Evolutionary conservation across 768 basidiomycete genomes (phyloP).

Genomic region (Tulasnella sp.): DNA sequence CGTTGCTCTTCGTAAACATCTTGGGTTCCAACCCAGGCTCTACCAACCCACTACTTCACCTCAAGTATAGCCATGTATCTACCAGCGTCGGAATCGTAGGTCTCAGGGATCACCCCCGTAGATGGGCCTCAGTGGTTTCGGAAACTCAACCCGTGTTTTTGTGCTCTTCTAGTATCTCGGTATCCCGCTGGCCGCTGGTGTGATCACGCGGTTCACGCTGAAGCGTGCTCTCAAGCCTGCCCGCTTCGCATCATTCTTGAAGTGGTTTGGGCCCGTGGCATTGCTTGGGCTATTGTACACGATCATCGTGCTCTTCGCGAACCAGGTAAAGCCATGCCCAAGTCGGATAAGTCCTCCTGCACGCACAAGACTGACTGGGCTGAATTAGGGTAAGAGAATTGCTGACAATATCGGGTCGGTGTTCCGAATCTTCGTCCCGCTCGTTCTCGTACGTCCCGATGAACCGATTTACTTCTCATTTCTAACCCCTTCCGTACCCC

Average conservation of each 20-base stretch:
- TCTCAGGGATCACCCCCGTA: conserved; percentile 33
- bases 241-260: conserved; percentile 66
- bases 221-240: conserved; percentile 51
- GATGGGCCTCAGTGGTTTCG: background rate
- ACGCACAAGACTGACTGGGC: too few relatives aligned
- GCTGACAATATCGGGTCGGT: conserved; percentile 73
- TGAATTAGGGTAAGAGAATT: conserved; percentile 60
- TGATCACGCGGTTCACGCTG: conserved; percentile 65
- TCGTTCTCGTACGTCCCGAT: conserved; percentile 58
- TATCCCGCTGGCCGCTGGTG: conserved; percentile 73
- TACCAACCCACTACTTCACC: conserved; percentile 45
- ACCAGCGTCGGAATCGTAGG: conserved; percentile 73
- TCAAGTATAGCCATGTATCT: conserved; percentile 64
- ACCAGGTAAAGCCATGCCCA: too few relatives aligned
- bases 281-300: conserved; percentile 81
- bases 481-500: too few relatives aligned
- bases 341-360: too few relatives aligned
- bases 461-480: too few relatives aligned
- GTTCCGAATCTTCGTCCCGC: conserved; percentile 79
- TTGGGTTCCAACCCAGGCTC: conserved; percentile 55
- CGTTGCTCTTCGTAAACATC: conserved; percentile 72
- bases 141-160: background rate
- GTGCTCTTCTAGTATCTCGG: conserved; percentile 65
- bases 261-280: conserved; percentile 66
- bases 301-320: conserved; percentile 73